phyloP scores from a whole-genome alignment of 148 eudicot genomes.

The Polygonum aviculare region DNA sequence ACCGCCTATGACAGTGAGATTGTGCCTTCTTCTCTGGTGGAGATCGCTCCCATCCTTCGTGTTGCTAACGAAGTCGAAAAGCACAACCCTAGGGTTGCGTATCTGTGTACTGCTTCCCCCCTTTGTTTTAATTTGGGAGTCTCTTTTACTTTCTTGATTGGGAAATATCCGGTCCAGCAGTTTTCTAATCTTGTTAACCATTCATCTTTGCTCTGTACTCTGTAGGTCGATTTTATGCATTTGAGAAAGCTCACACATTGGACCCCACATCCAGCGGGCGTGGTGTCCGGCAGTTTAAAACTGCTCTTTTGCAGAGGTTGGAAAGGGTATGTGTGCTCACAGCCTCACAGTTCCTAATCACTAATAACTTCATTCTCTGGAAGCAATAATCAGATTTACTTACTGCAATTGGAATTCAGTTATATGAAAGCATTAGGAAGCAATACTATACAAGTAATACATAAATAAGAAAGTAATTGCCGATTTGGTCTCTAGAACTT shows the following conservation, averaged over 20 bases:
- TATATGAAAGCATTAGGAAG: not conserved
- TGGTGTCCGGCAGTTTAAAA: constrained; percentile 98
- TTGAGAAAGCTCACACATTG: constrained; percentile 93
- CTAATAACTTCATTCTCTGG: not conserved
- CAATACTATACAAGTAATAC: not conserved
- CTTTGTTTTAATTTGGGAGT: not conserved
- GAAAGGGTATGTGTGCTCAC: constrained; percentile 49
- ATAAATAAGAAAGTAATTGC: not conserved
- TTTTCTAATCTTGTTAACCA: not conserved
- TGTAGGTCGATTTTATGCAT: constrained; percentile 95
- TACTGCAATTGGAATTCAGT: not conserved
- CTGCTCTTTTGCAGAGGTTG: constrained; percentile 88
- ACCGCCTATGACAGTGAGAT: constrained; percentile 73
- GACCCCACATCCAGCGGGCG: constrained; percentile 97
- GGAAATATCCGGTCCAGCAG: not conserved
- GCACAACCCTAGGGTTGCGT: constrained; percentile 82
- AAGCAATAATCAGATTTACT: not conserved
- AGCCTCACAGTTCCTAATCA: too few relatives aligned
- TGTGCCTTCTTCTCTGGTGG: constrained; percentile 42
- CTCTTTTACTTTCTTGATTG: not conserved
- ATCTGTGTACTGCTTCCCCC: constrained; percentile 41
- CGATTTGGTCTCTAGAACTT: not conserved
- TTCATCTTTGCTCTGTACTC: constrained; percentile 17
- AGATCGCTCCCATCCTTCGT: constrained; percentile 80
- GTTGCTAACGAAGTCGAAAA: constrained; percentile 84